A percentile compares a stretch with the other conserved stretches of the same genome.
Evolutionary conservation across 1,284 basidiomycete genomes (phyloP).

Genomic region (Cutaneotrichosporon dermatis): DNA sequence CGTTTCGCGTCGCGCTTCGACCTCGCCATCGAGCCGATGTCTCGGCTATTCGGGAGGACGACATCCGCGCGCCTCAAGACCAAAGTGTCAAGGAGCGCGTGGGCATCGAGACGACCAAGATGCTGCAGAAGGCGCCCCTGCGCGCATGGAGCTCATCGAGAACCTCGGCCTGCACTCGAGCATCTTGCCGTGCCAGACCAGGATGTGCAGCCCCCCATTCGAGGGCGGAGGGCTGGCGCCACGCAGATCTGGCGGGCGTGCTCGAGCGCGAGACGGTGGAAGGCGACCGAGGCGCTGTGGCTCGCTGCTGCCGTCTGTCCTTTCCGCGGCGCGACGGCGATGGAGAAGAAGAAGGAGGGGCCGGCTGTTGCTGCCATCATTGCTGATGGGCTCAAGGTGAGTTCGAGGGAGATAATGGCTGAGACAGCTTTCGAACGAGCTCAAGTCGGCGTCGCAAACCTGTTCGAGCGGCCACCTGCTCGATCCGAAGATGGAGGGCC

Average conservation of each 20-base stretch:
- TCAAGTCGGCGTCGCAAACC: constrained; percentile 69
- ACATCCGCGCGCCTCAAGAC: constrained; percentile 69
- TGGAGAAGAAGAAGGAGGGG: constrained; percentile 61
- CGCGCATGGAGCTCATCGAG: constrained; percentile 69
- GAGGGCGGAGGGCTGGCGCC: constrained; percentile 54
- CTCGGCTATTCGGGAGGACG: constrained; percentile 61
- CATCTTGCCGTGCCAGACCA: constrained; percentile 55
- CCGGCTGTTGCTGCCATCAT: constrained; percentile 66
- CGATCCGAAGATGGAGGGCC: constrained; percentile 54
- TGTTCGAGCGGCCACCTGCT: constrained; percentile 63
- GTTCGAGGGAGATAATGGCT: constrained; percentile 5
- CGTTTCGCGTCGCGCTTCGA: constrained; percentile 88
- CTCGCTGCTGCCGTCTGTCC: constrained; percentile 67
- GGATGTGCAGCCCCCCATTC: constrained; percentile 50
- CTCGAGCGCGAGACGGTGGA: constrained; percentile 21
- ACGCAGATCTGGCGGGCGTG: constrained; percentile 59
- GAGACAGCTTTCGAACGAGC: constrained; percentile 63
- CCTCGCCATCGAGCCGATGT: constrained; percentile 70
- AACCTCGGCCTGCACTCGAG: constrained; percentile 63
- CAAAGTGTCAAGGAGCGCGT: constrained; percentile 87
- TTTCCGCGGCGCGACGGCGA: constrained; percentile 59
- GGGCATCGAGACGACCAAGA: constrained; percentile 83
- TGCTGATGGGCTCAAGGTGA: constrained; percentile 69
- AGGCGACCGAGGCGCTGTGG: constrained; percentile 59
- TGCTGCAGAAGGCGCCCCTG: constrained; percentile 74